phyloP scores from a whole-genome alignment of 2,329 filamentous ascomycete genomes.

The Cyphellophora attinorum region DNA sequence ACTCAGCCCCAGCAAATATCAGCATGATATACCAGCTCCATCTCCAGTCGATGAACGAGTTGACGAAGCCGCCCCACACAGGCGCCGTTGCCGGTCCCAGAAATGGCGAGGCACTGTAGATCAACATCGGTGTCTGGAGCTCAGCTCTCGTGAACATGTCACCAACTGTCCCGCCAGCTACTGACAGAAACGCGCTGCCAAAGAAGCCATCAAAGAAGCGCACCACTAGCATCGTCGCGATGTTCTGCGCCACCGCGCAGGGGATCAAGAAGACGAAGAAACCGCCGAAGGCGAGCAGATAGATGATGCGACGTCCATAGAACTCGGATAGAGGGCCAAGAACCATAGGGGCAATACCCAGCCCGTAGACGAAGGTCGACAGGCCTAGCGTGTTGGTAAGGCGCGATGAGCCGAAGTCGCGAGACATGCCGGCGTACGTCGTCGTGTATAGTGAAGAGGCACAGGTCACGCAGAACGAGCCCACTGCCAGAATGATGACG shows the following conservation, averaged over 20 bases:
- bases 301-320: conserved; percentile 74
- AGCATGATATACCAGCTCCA: conserved; percentile 71
- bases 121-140: conserved; percentile 66
- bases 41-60: conserved; percentile 58
- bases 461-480: conserved; percentile 78
- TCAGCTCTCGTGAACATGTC: conserved; percentile 58
- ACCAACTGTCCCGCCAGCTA: conserved; percentile 64
- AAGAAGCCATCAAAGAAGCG: conserved; percentile 56
- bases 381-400: conserved; percentile 71
- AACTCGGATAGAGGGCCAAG: conserved; percentile 62
- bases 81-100: conserved; percentile 37
- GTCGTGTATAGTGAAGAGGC: conserved; percentile 82
- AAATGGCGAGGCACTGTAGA: conserved; percentile 59
- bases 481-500: conserved; percentile 61
- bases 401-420: conserved; percentile 62
- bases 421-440: conserved; percentile 67
- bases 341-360: conserved; percentile 55
- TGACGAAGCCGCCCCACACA: conserved; percentile 46
- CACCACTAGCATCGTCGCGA: conserved; percentile 66
- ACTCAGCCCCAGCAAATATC: conserved; percentile 58
- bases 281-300: conserved; percentile 61
- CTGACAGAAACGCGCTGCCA: conserved; percentile 54
- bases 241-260: conserved; percentile 70
- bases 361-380: conserved; percentile 72
- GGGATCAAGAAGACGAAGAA: conserved; percentile 76